Evolutionary conservation across 139 green algal genomes (phyloP).

Genomic region (Mesostigma viride): DNA sequence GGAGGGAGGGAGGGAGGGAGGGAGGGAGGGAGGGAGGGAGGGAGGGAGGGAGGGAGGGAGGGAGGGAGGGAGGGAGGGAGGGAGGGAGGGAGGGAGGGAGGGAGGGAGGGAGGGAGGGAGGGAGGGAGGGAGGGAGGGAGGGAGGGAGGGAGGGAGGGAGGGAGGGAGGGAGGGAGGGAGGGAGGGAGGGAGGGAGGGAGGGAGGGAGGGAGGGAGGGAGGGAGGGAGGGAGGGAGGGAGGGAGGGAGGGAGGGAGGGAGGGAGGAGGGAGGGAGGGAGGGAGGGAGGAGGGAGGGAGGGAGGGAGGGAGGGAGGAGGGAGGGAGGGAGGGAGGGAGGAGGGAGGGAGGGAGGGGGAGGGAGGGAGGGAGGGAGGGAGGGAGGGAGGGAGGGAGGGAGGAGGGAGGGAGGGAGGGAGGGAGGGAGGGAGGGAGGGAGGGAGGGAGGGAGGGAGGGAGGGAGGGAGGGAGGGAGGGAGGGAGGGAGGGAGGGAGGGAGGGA

Average conservation of each 20-base stretch:
- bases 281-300: background rate
- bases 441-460: background rate
- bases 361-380: background rate
- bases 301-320: background rate
- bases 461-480: background rate
- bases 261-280: background rate
- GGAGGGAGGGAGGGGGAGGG: background rate
- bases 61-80: background rate
- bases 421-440: background rate
- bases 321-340: background rate
- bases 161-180: background rate
- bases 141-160: background rate
- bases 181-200: background rate
- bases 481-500: background rate
- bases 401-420: background rate
- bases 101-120: background rate
- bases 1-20: background rate
- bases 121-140: background rate
- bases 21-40: background rate
- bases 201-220: background rate
- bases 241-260: background rate
- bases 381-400: background rate
- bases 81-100: background rate
- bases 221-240: background rate
- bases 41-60: background rate